Base-by-base conservation (phyloP, 2,329 filamentous ascomycete species). In the Zymoseptoria ardabiliae region DNA sequence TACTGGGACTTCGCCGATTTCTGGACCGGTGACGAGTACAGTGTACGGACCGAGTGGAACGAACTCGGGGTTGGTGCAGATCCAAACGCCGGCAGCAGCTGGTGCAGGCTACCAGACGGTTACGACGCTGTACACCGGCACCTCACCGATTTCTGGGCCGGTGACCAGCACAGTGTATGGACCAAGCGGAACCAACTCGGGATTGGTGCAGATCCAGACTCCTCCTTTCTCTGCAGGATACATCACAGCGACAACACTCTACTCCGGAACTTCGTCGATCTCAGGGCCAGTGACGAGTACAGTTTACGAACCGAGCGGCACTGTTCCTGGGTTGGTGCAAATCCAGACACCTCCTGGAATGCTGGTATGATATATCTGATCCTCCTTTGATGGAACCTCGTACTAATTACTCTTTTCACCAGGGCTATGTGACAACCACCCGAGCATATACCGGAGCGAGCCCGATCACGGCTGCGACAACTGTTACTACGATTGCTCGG, bases 121-220 rank as follows among this genome's bases (percentile, higher is more conserved):
- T n/a, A 60, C 58, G 3, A 23, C 13, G 7, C 25, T 50, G 3
- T 61, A 61, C 20, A 59, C 53, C 5, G 60, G 60, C 13, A 35
- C 22, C 4, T 57, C 60, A 5, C 45, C 45, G 2, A 58, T 62
- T 28, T 54, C 60, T 0, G 48, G 10, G 1, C 60, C 58, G 10
- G 49, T 58, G 10, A 62, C 60, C 4, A 62, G 54, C 10, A 62
- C 62, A 1, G 54, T 62, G 8, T 11, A 58, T 4, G 35, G 13
- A 6, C 58, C 62, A 4, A 56, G 54, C 20, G 60, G 62, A 1
- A 60, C 60, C 7, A 45, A 35, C 5, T 41, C 50, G 4, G 62
- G 60, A 1, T 58, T 60, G 9, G 58, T 64, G 11, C 53, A 63
- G 11, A 51, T 63, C 1, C 58, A 54, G 8, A 61, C 54, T 1